Evolutionary conservation across 805 yeast species (phyloP).

Genomic region (Starmerella cellae): DNA sequence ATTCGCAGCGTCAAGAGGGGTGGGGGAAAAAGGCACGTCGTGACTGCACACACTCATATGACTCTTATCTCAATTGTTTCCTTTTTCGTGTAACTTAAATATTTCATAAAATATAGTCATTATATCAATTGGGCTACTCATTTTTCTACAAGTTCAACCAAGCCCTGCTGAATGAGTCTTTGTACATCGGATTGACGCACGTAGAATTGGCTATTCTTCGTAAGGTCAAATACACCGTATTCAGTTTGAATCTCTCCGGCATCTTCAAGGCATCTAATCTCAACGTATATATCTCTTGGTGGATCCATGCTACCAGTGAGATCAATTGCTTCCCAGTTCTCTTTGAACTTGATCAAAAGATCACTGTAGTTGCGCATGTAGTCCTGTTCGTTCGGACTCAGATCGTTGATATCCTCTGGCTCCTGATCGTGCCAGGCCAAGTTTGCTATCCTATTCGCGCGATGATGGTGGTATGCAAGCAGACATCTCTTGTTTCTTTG

Average conservation of each 20-base stretch:
- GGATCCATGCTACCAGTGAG: slow-evolving; percentile 81
- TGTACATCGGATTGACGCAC: slow-evolving; percentile 92
- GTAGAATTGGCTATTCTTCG: slow-evolving; percentile 87
- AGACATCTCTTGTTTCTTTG: slow-evolving; percentile 82
- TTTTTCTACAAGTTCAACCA: slow-evolving; percentile 53
- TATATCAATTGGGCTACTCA: too few species aligned
- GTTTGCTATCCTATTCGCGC: slow-evolving; percentile 56
- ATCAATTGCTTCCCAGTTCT: slow-evolving; percentile 70
- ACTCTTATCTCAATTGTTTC: too few species aligned
- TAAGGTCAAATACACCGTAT: slow-evolving; percentile 79
- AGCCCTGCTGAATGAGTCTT: slow-evolving; percentile 85
- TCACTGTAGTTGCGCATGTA: slow-evolving; percentile 61
- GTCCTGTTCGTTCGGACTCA: slow-evolving; percentile 69
- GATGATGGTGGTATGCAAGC: slow-evolving; percentile 62
- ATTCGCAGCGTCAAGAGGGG: too few species aligned
- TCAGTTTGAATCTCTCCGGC: slow-evolving; percentile 97
- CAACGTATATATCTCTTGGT: slow-evolving; percentile 82
- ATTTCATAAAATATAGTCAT: too few species aligned
- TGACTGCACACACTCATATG: too few species aligned
- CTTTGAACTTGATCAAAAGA: slow-evolving; percentile 59
- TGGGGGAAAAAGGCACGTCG: too few species aligned
- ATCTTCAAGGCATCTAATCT: slow-evolving; percentile 81
- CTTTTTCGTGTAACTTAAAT: too few species aligned
- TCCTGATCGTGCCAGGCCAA: slow-evolving; percentile 49
- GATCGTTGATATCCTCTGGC: slow-evolving; percentile 30